Evolutionary conservation across 148 eudicot genomes (phyloP), one percentile per base, ranked within the genome.

Genomic region (Vaccinium vitisidaea): DNA sequence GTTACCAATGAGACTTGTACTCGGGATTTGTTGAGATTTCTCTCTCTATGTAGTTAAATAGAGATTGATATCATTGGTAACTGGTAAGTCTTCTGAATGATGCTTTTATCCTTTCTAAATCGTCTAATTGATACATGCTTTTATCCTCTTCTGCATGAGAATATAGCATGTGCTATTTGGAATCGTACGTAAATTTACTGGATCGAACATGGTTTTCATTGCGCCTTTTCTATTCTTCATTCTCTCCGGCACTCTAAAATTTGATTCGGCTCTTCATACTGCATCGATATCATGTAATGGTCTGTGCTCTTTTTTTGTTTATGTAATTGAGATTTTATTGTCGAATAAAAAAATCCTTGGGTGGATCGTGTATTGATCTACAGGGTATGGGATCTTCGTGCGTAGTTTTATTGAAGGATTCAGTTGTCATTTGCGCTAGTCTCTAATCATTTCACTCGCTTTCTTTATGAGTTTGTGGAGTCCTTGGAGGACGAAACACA

Each of bases 1-100:
- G 9, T 27, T 59, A n/a, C 53, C 48, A 23, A 3, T 54, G 83
- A 84, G 49, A 30, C 86, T 70, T 53, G 36, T 52, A 70, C 63
- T 80, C 46, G 30, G 48, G 25, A 18, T 12, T 54, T 16, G 73
- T 21, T 73, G 70, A 16, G 56, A 32, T 27, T 43, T 43, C 16
- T 21, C 77, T 19, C 18, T 5, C 15, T 18, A 53, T 53, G 7
- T 82, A 15, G 23, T 63, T 2, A 15, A 21, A 54, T 8, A 27
- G 74, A 27, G 18, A 27, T 69, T 27, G 43, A 5, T 69, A 30
- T 30, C 27, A 27, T 11, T 14, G 73, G 36, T 12, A 67, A 52
- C 55, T 43, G 46, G 46, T 43, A 43, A n/a, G n/a, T 61, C 12
- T 61, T 61, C 11, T 0, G 69, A 61, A n/a, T 21, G 69, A 61